A percentile compares a stretch with the other conserved stretches of the same genome.
phyloP scores from a whole-genome alignment of 345 rosid genomes.

The Chamaenerion angustifolium region DNA sequence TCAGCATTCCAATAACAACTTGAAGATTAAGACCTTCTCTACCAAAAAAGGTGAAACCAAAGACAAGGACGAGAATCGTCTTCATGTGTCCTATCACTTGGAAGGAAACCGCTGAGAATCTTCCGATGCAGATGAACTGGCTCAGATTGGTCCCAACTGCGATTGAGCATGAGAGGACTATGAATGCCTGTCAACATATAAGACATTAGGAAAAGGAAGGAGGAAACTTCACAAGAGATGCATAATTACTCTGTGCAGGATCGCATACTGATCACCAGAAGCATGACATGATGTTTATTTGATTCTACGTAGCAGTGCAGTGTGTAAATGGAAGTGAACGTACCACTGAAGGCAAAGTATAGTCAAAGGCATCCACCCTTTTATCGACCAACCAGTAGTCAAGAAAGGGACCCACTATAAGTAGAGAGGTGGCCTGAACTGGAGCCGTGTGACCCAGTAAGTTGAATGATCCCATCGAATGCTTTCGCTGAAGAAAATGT shows the following conservation, averaged over 20 bases:
- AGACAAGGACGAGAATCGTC: slow-evolving; percentile 74
- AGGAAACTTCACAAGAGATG: too few species aligned
- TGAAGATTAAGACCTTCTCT: slow-evolving; percentile 87
- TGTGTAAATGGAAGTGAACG: slow-evolving; percentile 7
- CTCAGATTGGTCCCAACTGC: slow-evolving; percentile 98
- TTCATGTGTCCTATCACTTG: slow-evolving; percentile 99
- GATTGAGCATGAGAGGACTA: slow-evolving; percentile 68
- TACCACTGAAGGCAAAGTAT: slow-evolving; percentile 47
- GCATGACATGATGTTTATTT: too few species aligned
- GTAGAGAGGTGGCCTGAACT: slow-evolving; percentile 76
- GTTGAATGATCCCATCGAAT: slow-evolving; percentile 81
- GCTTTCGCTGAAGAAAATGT: slow-evolving; percentile 81
- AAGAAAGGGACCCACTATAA: slow-evolving; percentile 76
- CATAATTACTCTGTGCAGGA: background rate
- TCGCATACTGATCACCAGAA: too few species aligned
- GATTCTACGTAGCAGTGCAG: too few species aligned
- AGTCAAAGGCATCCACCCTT: slow-evolving; percentile 63
- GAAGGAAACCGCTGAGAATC: slow-evolving; percentile 92
- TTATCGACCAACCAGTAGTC: slow-evolving; percentile 80
- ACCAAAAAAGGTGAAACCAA: slow-evolving; percentile 86
- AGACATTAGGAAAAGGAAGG: too few species aligned
- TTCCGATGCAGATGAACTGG: slow-evolving; percentile 96
- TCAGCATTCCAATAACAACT: slow-evolving; percentile 77
- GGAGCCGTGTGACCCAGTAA: slow-evolving; percentile 96
- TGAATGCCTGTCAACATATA: slow-evolving; percentile 50